Conservation (phyloP, 176 grass and related monocot species). For the Tillandsia leiboldiana region DNA sequence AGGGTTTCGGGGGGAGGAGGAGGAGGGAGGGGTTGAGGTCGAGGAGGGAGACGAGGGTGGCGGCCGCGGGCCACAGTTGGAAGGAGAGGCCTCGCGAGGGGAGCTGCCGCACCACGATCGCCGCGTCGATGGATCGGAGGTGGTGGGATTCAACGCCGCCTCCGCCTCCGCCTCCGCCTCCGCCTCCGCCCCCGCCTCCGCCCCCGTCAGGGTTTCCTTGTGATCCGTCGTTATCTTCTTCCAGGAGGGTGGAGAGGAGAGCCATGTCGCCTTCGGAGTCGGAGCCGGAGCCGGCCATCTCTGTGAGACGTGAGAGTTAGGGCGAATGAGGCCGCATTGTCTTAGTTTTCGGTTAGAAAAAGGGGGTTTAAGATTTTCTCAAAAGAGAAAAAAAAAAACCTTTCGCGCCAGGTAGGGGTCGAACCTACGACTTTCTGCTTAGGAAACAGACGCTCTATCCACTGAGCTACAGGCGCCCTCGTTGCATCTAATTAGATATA, state of each 20-base stretch:
- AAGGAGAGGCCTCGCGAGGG: constrained; percentile 74
- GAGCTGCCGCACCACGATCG: constrained; percentile 51
- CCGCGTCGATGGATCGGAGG: constrained; percentile 35
- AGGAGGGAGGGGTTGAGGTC: constrained; percentile 30
- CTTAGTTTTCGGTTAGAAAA: too few species aligned
- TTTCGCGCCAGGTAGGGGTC: background rate
- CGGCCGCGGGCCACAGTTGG: constrained; percentile 90
- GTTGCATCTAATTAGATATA: background rate
- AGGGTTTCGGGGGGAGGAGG: constrained; percentile 19
- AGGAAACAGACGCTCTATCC: constrained; percentile 99
- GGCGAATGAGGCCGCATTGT: too few species aligned
- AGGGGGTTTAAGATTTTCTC: too few species aligned
- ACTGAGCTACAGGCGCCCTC: constrained; percentile 87
- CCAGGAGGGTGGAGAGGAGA: constrained; percentile 22
- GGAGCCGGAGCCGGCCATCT: constrained; percentile 2
- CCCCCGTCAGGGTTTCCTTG: background rate
- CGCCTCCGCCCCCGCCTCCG: background rate
- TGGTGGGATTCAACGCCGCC: constrained; percentile 21
- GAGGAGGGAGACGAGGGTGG: constrained; percentile 59
- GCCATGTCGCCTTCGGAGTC: constrained; percentile 23
- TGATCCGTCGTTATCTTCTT: constrained; percentile 1
- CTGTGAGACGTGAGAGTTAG: too few species aligned
- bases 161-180: background rate
- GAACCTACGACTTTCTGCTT: constrained; percentile 39
- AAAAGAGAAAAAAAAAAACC: background rate